Evolutionary conservation across 2,329 filamentous ascomycete species (phyloP).

Genomic region (Didymella pomorum): DNA sequence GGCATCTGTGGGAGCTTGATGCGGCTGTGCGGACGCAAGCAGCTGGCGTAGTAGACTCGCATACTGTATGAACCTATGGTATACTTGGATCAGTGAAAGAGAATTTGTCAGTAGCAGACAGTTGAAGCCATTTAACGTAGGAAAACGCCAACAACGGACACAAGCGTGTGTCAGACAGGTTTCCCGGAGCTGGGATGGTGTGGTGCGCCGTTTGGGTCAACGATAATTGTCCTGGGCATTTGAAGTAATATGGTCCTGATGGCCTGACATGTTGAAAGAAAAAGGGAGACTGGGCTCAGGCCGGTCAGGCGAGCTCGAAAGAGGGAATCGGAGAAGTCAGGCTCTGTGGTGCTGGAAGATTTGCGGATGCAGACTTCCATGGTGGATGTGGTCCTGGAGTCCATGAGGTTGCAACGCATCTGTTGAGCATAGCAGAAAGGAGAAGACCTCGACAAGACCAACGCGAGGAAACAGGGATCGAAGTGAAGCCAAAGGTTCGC

Average conservation of each 20-base stretch:
- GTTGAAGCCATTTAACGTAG: no score
- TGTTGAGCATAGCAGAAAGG: neutral
- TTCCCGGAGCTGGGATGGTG: no score
- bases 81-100: no score
- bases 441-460: neutral
- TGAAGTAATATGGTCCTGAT: neutral
- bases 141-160: no score
- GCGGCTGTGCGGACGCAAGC: no score
- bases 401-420: neutral
- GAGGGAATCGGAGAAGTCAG: neutral
- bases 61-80: no score
- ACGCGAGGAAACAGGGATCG: neutral
- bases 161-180: no score
- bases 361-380: neutral
- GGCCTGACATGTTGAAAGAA: neutral
- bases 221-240: no score
- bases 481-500: neutral
- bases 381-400: neutral
- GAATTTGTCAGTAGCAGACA: no score
- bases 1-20: no score
- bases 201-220: no score
- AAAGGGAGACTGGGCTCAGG: neutral
- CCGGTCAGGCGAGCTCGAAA: neutral
- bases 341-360: neutral
- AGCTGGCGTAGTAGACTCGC: no score